Conservation (phyloP, 192 early-diverging fungal species). For the Cetraspora pellucida region DNA sequence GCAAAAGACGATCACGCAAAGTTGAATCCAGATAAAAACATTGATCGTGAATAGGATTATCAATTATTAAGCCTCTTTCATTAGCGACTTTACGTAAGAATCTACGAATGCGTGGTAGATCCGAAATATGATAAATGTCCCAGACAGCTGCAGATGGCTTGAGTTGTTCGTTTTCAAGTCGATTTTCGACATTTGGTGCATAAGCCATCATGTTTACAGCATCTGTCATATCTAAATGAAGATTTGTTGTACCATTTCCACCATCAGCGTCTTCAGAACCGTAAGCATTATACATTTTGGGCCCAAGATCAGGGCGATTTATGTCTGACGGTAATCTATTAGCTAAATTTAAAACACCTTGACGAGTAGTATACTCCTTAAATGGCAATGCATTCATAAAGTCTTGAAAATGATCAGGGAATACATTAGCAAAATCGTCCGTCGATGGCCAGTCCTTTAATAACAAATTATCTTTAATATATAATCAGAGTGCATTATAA, state of each 20-base stretch:
- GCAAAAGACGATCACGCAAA: conserved; percentile 44
- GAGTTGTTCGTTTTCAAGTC: background rate
- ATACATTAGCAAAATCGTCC: background rate
- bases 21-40: conserved; percentile 57
- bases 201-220: conserved; percentile 79
- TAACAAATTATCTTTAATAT: background rate
- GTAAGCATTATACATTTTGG: conserved; percentile 25
- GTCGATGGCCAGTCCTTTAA: conserved; percentile 22
- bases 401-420: conserved; percentile 12
- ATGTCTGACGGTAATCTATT: background rate
- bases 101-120: conserved; percentile 40
- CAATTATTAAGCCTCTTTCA: conserved; percentile 22
- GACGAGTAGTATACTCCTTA: background rate
- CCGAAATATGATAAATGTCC: conserved; percentile 61
- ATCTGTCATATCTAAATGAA: conserved; percentile 81
- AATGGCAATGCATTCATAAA: conserved; percentile 2
- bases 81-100: conserved; percentile 42
- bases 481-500: background rate
- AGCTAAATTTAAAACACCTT: background rate
- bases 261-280: conserved; percentile 49
- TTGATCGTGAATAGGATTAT: conserved; percentile 72
- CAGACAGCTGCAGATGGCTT: conserved; percentile 55
- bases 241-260: conserved; percentile 68
- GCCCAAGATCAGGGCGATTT: conserved; percentile 15
- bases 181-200: conserved; percentile 24